Evolutionary conservation across 495 filamentous ascomycete genomes (phyloP).

Genomic region (Xylaria cubensis): DNA sequence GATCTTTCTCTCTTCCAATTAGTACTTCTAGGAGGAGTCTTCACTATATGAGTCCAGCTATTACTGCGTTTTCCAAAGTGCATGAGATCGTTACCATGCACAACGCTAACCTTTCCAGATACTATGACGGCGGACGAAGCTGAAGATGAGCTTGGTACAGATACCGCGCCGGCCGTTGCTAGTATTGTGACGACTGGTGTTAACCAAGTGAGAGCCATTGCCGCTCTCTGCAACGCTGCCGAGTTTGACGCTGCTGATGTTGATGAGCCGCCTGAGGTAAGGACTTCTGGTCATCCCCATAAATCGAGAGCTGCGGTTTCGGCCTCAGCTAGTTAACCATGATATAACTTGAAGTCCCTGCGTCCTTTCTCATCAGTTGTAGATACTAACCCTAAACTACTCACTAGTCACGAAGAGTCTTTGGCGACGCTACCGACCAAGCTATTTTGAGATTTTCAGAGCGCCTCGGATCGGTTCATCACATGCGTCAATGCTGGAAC

Average conservation of each 20-base stretch:
- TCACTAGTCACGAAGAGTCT: constrained; percentile 58
- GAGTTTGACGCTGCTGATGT: constrained; percentile 68
- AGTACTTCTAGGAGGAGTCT: background rate
- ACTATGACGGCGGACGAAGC: constrained; percentile 49
- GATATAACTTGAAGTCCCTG: background rate
- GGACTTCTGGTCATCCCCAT: too few relatives aligned
- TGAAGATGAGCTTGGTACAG: constrained; percentile 45
- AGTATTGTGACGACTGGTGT: constrained; percentile 47
- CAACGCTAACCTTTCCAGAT: constrained; percentile 19
- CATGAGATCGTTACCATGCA: background rate
- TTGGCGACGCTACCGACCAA: constrained; percentile 76
- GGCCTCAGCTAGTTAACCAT: background rate
- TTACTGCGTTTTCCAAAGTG: background rate
- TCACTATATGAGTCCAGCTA: background rate
- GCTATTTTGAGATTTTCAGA: constrained; percentile 73
- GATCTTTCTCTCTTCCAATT: too few relatives aligned
- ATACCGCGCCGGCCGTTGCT: constrained; percentile 35
- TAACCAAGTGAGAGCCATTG: constrained; percentile 57
- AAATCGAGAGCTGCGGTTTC: background rate
- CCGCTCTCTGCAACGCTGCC: constrained; percentile 72
- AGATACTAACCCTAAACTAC: background rate
- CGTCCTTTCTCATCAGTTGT: background rate
- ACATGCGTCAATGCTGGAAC: constrained; percentile 58
- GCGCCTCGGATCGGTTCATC: constrained; percentile 56
- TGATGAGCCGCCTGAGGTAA: constrained; percentile 52